Evolutionary conservation across 208 protist genomes (phyloP), one percentile per base, ranked within the genome.

Genomic region (Herpetomonas samuelpessoai): DNA sequence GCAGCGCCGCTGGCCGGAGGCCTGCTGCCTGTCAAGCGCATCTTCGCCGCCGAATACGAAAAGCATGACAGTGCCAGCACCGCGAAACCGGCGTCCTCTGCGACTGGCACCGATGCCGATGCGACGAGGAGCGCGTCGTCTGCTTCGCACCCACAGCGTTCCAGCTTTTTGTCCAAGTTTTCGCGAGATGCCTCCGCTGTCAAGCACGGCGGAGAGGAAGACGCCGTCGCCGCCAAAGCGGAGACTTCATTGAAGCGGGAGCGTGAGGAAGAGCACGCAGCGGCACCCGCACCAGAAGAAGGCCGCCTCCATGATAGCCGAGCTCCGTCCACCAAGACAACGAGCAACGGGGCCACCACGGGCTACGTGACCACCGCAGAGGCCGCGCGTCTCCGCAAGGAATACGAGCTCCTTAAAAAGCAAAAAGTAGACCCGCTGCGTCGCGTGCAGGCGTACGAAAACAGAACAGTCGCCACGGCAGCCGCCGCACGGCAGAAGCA

Each of bases 381-480:
- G 38, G 72, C 84, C 6, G 74, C 62, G 19, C 74, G 76, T 38
- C 57, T 91, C 30, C 69, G 77, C 4, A 76, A 78, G 49, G 85
- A 92, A 46, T 53, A 82, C 10, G 86, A 92, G 47, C 72, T 59
- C 10, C 44, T 83, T 14, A 68, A 90, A 57, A 95, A 95, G 60
- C 59, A 79, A 41, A 64, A 72, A 4, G 71, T 86, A 10, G 88
- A 95, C 53, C 88, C 88, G 2, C 63, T 92, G 6, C 29, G 68
- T 28, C 71, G 76, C 22, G 73, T 92, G 45, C 55, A 76, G 59
- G 53, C 68, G 26, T 81, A 85, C 52, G 68, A 91, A 30, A 88
- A 95, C 58, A 57, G 62, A 21, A 78, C 68, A 0, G 81, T 95
- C 39, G 83, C 85, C 3, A 74, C 54, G 6, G 85, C 79, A 2